Base-by-base conservation (phyloP, 768 basidiomycete species). In the Lactarius evosmus region DNA sequence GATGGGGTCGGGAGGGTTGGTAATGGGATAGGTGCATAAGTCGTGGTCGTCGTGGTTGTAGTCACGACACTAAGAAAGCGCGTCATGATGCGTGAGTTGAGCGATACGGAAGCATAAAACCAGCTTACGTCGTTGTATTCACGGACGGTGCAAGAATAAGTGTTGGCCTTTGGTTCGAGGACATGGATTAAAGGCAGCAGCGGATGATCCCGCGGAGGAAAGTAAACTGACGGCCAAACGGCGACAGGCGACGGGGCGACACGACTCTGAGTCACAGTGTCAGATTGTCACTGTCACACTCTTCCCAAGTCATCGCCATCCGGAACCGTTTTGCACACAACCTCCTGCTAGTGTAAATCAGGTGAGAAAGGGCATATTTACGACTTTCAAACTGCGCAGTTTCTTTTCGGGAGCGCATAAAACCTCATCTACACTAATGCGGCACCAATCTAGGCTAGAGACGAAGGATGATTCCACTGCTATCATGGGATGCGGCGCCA, bases 1-100 rank as follows among this genome's bases (percentile, higher is more conserved):
- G 82, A 75, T 3, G 89, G 90, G 3, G 85, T 76, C 9, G 91
- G 90, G 2, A 93, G 75, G 8, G 87, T 76, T 1, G 92, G 92
- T 2, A 94, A 74, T 41, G 85, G 87, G 66, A 94, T 92, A n/a
- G 92, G 92, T 60, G 92, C 88, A 77, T 94, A 93, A 12, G 88
- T 85, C 2, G 93, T 94, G 1, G 92, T 94, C 2, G 93, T 94
- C 0, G 90, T 92, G 1, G 93, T 94, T n/a, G 89, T 93, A 55
- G 92, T 94, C 69, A 91, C 88, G 70, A 94, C 90, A 59, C 92
- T 94, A 25, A 46, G 54, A 58, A 49, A 34, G 53, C 41, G 60
- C 46, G 57, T 67, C 57, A 66, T 34, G 7, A 51, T 1, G 46
- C 4, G n/a, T 36, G 29, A n/a, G 16, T 4, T 44, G 29, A 17